These are phyloP conservation scores for Ascochyta lentis DNA, from an alignment of 2,329 filamentous ascomycete species.

Conservation along the genomic window DNA sequence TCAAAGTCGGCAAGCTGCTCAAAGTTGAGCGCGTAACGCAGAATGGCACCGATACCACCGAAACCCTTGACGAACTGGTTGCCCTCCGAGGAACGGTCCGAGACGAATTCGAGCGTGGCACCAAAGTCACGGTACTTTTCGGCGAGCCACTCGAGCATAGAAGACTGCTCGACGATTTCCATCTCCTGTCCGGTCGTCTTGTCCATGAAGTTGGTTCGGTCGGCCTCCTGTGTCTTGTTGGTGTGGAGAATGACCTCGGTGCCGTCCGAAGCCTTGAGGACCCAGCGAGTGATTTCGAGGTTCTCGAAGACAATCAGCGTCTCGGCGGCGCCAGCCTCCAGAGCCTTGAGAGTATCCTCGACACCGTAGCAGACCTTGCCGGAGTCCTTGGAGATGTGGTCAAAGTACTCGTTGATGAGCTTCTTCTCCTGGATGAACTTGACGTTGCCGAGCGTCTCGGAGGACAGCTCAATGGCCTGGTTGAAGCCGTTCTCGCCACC, in stretches of 20 bases:
- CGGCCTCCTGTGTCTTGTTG: constrained; percentile 81
- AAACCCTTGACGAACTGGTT: constrained; percentile 99
- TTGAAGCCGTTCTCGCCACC: constrained; percentile 99
- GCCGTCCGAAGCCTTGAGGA: constrained; percentile 79
- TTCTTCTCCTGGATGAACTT: constrained; percentile 99
- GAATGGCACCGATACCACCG: constrained; percentile 94
- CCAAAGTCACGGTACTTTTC: constrained; percentile 99
- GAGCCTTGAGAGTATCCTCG: constrained; percentile 94
- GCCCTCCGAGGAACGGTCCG: constrained; percentile 94
- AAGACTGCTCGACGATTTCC: constrained; percentile 85
- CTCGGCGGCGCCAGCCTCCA: constrained; percentile 95
- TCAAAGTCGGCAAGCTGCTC: constrained; percentile 95
- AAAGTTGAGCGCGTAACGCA: constrained; percentile 99
- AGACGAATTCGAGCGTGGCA: constrained; percentile 94
- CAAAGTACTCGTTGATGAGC: constrained; percentile 97
- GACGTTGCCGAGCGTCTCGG: constrained; percentile 97
- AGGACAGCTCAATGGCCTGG: constrained; percentile 94
- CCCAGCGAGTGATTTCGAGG: constrained; percentile 90
- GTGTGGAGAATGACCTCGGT: constrained; percentile 80
- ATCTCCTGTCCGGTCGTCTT: constrained; percentile 96
- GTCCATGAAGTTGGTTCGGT: constrained; percentile 89
- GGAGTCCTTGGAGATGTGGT: constrained; percentile 97
- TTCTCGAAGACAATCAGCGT: constrained; percentile 97
- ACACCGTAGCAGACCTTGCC: constrained; percentile 98
- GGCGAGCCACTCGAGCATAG: constrained; percentile 99